Evolutionary conservation across 441 rosid genomes (phyloP).

Genomic region (Manihot esculenta): DNA sequence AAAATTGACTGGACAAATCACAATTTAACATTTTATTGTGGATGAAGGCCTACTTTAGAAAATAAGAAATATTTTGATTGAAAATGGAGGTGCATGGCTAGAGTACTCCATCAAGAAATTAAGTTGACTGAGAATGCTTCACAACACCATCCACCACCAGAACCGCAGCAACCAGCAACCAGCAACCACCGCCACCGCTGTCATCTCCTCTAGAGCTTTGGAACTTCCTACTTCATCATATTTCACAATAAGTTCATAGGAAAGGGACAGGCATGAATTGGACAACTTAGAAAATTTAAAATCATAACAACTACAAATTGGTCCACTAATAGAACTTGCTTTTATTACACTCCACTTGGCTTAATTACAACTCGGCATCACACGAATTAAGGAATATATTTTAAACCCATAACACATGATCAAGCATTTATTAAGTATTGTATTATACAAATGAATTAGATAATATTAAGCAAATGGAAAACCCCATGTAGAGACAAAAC

Average conservation of each 20-base stretch:
- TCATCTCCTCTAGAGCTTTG: no score
- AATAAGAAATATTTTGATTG: no score
- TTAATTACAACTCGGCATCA: background rate
- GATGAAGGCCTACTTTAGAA: no score
- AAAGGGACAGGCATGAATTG: conserved; percentile 11
- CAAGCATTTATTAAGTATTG: background rate
- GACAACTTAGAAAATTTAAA: conserved; percentile 7
- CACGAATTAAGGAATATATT: background rate
- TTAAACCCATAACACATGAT: conserved; percentile 3
- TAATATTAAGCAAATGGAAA: background rate
- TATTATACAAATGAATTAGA: background rate
- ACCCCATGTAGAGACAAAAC: conserved; percentile 6
- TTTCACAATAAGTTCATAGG: conserved; percentile 6
- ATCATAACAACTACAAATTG: background rate
- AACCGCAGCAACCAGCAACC: no score
- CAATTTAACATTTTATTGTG: no score
- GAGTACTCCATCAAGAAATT: no score
- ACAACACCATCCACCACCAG: no score
- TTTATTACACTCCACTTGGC: conserved; percentile 20
- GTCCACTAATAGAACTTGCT: conserved; percentile 14
- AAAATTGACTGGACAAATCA: no score
- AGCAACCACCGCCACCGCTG: no score
- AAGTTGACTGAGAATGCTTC: no score
- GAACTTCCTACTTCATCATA: no score
- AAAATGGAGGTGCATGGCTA: no score